Conservation (phyloP, 495 filamentous ascomycete genomes). For the Lophiostoma macrostomum region DNA sequence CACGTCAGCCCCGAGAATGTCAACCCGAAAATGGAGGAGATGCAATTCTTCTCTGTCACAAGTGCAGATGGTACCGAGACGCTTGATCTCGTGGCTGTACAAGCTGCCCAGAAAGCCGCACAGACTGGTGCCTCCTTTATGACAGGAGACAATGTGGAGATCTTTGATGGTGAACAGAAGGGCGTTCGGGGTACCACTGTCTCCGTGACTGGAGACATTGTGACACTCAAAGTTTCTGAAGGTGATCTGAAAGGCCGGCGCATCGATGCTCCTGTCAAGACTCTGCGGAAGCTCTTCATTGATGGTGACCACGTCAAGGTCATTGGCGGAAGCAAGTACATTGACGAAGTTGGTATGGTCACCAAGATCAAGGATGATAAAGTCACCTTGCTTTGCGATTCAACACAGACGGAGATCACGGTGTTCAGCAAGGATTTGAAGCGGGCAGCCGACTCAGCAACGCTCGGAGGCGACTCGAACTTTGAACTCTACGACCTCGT, state of each 20-base stretch:
- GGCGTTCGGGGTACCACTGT: constrained; percentile 81
- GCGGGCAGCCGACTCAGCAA: constrained; percentile 85
- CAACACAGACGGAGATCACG: constrained; percentile 86
- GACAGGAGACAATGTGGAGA: constrained; percentile 89
- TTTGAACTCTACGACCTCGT: constrained; percentile 92
- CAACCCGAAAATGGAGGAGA: constrained; percentile 90
- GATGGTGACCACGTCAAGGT: constrained; percentile 98
- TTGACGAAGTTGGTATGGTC: constrained; percentile 95
- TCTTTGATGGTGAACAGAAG: constrained; percentile 93
- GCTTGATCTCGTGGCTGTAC: constrained; percentile 84
- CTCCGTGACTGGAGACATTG: constrained; percentile 87
- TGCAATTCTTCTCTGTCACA: constrained; percentile 84
- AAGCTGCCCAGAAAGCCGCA: constrained; percentile 77
- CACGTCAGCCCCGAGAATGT: constrained; percentile 79
- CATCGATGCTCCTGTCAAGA: constrained; percentile 90
- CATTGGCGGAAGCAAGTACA: constrained; percentile 88
- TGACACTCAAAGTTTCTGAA: constrained; percentile 81
- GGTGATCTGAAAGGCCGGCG: constrained; percentile 77
- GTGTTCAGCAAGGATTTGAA: constrained; percentile 97
- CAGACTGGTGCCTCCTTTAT: constrained; percentile 76
- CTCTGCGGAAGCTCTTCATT: constrained; percentile 87
- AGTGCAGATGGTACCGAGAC: constrained; percentile 90
- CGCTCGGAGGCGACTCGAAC: constrained; percentile 71
- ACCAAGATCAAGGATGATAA: constrained; percentile 86
- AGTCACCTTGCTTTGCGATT: constrained; percentile 87